Conservation (phyloP, 2,329 filamentous ascomycete species). For the Cordyceps tenuipes region DNA sequence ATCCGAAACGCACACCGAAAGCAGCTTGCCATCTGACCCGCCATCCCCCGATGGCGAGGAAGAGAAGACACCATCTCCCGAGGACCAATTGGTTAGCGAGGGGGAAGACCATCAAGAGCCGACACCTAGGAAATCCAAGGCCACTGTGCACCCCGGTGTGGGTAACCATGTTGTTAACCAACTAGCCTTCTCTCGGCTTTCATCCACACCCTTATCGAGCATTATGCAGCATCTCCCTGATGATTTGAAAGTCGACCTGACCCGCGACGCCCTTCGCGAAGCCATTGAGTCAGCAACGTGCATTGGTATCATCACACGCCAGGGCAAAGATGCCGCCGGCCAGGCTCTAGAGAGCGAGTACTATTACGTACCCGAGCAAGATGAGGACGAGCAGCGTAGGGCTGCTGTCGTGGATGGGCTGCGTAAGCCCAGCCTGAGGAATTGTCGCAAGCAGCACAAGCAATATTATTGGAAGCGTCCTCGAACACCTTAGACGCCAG, state of each 20-base stretch:
- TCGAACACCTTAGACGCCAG: constrained; percentile 40
- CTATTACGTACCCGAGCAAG: constrained; percentile 87
- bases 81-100: background rate
- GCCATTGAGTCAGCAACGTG: constrained; percentile 69
- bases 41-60: constrained; percentile 7
- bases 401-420: constrained; percentile 78
- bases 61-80: constrained; percentile 3
- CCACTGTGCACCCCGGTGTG: constrained; percentile 37
- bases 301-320: constrained; percentile 78
- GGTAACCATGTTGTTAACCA: constrained; percentile 91
- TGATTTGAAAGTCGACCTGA: constrained; percentile 51
- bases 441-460: constrained; percentile 94
- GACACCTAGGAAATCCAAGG: constrained; percentile 16
- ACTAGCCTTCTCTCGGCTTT: constrained; percentile 85
- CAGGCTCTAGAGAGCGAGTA: constrained; percentile 93
- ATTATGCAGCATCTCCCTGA: constrained; percentile 80
- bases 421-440: constrained; percentile 79
- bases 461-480: constrained; percentile 66
- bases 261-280: constrained; percentile 55
- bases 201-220: constrained; percentile 81
- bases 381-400: constrained; percentile 68
- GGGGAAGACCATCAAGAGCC: background rate
- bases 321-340: constrained; percentile 93
- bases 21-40: constrained; percentile 9
- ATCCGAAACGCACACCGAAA: constrained; percentile 10